Percentiles rank a stretch among this genome's conserved stretches.
Conservation (phyloP, 352 stramenopile species). For the Globisporangium paroecandrum region DNA sequence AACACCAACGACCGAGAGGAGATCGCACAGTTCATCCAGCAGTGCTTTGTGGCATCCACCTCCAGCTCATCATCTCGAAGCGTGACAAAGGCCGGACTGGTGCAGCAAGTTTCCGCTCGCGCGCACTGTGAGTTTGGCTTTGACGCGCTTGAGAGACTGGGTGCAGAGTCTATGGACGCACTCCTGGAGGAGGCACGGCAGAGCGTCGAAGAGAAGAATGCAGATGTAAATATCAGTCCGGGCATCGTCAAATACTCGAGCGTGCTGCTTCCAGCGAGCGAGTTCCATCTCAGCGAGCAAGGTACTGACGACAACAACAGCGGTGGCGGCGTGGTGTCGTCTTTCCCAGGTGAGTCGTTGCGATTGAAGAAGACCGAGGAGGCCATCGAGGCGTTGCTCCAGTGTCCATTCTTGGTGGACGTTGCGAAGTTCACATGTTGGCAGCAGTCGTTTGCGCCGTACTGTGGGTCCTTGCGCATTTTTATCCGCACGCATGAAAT, state of each 20-base stretch:
- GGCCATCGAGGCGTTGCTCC: constrained; percentile 40
- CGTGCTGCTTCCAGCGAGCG: constrained; percentile 19
- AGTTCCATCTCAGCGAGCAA: neutral
- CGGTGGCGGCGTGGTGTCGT: neutral
- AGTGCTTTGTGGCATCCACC: constrained; percentile 6
- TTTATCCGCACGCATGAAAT: constrained; percentile 83
- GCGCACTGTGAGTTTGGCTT: constrained; percentile 15
- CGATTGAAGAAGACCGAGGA: constrained; percentile 36
- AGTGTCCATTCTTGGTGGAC: constrained; percentile 65
- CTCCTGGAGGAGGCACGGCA: constrained; percentile 18
- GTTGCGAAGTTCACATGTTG: constrained; percentile 52
- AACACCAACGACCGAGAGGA: constrained; percentile 1
- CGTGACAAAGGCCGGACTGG: neutral
- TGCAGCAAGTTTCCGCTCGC: constrained; percentile 6
- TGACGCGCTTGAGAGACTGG: constrained; percentile 10
- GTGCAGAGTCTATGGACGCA: neutral
- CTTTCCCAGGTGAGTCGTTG: constrained; percentile 49
- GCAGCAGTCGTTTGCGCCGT: constrained; percentile 52
- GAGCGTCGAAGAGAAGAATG: neutral
- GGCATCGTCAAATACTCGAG: constrained; percentile 39
- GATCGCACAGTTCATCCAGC: constrained; percentile 14
- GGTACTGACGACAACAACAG: neutral
- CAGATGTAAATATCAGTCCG: neutral
- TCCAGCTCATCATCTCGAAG: neutral
- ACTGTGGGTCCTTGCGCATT: constrained; percentile 52